These are phyloP conservation scores for Chrysoporthe deuterocubensis DNA, from an alignment of 2,329 filamentous ascomycete species.

Conservation along the genomic window DNA sequence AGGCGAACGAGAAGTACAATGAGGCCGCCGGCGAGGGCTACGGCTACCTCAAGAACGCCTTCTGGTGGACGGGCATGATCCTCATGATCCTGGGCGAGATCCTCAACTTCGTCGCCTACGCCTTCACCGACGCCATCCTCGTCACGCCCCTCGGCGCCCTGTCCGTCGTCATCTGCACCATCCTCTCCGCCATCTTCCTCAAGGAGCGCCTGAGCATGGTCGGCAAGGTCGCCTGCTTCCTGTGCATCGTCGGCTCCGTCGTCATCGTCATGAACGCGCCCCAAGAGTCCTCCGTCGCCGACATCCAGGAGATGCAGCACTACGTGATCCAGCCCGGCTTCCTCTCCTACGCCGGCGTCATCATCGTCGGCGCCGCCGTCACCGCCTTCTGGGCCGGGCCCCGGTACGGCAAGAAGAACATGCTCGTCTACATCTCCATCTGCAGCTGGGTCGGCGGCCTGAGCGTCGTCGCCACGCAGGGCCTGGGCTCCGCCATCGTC, in stretches of 20 bases:
- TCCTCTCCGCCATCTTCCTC: slow-evolving; percentile 91
- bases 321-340: slow-evolving; percentile 89
- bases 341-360: slow-evolving; percentile 79
- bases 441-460: slow-evolving; percentile 94
- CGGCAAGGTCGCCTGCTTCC: slow-evolving; percentile 93
- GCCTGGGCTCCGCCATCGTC: slow-evolving; percentile 86
- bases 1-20: slow-evolving; percentile 94
- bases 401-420: slow-evolving; percentile 91
- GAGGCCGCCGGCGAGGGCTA: slow-evolving; percentile 96
- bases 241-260: slow-evolving; percentile 90
- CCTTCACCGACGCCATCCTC: slow-evolving; percentile 72
- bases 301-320: slow-evolving; percentile 90
- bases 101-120: slow-evolving; percentile 96
- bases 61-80: slow-evolving; percentile 95
- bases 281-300: slow-evolving; percentile 77
- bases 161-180: slow-evolving; percentile 88
- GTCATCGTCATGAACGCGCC: slow-evolving; percentile 96
- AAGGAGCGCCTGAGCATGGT: slow-evolving; percentile 96
- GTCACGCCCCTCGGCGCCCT: slow-evolving; percentile 56
- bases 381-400: slow-evolving; percentile 82
- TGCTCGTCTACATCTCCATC: slow-evolving; percentile 96
- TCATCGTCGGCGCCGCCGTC: slow-evolving; percentile 73
- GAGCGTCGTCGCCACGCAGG: slow-evolving; percentile 94
- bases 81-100: slow-evolving; percentile 97
- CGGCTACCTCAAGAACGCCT: slow-evolving; percentile 92